Conservation (phyloP, 208 protist genomes). For the Tritrichomonas foetus region DNA sequence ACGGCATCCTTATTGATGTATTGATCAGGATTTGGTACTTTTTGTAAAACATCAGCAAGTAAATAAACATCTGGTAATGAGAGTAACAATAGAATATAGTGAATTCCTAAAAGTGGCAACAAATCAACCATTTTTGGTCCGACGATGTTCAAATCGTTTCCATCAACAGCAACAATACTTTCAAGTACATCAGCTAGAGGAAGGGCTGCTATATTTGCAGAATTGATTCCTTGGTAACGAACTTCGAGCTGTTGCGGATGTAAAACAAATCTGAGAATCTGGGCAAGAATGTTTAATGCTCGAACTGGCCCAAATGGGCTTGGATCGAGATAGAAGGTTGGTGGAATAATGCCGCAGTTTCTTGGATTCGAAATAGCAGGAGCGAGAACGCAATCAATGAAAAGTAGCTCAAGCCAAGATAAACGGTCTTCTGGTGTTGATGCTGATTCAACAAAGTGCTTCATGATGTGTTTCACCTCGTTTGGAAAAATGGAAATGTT, state of each 20-base stretch:
- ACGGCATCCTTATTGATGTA: not conserved
- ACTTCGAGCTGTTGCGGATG: not conserved
- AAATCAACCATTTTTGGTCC: not conserved
- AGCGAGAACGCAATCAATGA: not conserved
- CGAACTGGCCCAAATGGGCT: not conserved
- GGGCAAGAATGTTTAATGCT: not conserved
- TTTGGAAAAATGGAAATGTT: not conserved
- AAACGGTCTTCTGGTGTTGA: not conserved
- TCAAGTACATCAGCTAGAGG: not conserved
- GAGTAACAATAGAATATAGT: not conserved
- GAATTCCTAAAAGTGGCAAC: not conserved
- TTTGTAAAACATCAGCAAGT: not conserved
- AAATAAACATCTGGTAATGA: not conserved
- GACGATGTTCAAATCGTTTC: not conserved
- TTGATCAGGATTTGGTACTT: not conserved
- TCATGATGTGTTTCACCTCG: not conserved
- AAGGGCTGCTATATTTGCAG: not conserved
- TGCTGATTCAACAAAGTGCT: not conserved
- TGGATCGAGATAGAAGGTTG: not conserved
- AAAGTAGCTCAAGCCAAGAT: not conserved
- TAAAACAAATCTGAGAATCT: not conserved
- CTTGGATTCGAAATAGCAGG: not conserved
- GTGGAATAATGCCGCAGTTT: not conserved
- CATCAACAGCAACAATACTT: not conserved
- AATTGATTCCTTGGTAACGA: not conserved